Base-by-base conservation (phyloP, 2,329 filamentous ascomycete species). In the Colletotrichum sansevieriae region DNA sequence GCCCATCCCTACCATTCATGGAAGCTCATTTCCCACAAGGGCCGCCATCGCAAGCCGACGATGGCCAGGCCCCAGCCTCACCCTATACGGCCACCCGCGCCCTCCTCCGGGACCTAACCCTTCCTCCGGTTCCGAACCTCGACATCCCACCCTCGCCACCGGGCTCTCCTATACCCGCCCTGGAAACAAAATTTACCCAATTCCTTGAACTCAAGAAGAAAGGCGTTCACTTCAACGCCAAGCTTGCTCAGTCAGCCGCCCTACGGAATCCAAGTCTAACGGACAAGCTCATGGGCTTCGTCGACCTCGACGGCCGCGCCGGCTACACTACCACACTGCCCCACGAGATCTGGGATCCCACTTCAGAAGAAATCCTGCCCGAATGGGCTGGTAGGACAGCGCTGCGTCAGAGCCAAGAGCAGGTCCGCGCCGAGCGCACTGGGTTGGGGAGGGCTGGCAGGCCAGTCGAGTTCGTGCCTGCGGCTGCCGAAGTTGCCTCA, bases 191-290 rank as follows among this genome's bases (percentile, higher is more conserved):
- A 74, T 91, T 95, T 73, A 85, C 88, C 71, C 88, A 89, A 68
- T 95, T 96, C 72, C 85, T 95, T 0, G 84, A 88, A 52, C 84
- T 95, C n/a, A 96, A 96, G 81, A 89, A 88, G 75, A 88, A 91
- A 71, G 90, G 90, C 4, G 84, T 90, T 15, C 93, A 96, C 79
- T 95, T 95, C 83, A 95, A 96, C 77, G 84, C 89, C 73, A 90
- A 91, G 70, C 82, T 96, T 9, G 87, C 91, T 41, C 84, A 85
- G 65, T 92, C 90, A 0, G 80, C 87, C 0, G 88, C 91, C 8
- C 81, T 95, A 67, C 87, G 88, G 59, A 95, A 95, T 75, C 93
- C 93, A 2, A 87, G 86, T 47, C 81, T 95, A 61, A 87, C 89
- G 78, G 88, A 91, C 71, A 94, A 92, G 79, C 83, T 95, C 63